Evolutionary conservation across 257 asterid genomes (phyloP).

Genomic region (Solanum piurae): DNA sequence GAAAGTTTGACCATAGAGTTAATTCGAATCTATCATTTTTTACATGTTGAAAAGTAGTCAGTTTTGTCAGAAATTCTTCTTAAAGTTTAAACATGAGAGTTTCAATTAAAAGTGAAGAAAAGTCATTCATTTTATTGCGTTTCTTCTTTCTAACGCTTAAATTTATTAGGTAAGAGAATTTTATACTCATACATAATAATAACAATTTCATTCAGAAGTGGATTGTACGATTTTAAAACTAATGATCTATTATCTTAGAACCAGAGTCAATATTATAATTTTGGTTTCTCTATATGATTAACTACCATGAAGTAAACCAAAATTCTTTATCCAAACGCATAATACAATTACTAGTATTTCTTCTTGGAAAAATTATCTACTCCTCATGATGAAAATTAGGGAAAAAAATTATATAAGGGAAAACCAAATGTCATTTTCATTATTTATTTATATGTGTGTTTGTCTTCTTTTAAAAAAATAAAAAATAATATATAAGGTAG

Average conservation of each 20-base stretch:
- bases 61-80: background rate
- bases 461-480: background rate
- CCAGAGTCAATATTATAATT: background rate
- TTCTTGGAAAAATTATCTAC: background rate
- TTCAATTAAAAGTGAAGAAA: accelerated
- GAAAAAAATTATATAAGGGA: background rate
- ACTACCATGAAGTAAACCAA: background rate
- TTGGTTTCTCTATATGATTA: background rate
- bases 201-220: too few species aligned
- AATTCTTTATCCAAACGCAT: background rate
- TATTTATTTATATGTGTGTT: background rate
- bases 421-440: background rate
- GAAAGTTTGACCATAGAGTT: background rate
- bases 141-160: background rate
- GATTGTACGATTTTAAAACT: accelerated
- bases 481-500: background rate
- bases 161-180: too few species aligned
- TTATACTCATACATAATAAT: too few species aligned
- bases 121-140: too few species aligned
- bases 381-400: background rate
- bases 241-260: too few species aligned
- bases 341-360: background rate
- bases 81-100: accelerated
- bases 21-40: background rate
- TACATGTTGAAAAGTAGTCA: accelerated